Evolutionary conservation across 1,284 basidiomycete genomes (phyloP), one percentile per base, ranked within the genome.

Genomic region (Pisolithus thermaeus): DNA sequence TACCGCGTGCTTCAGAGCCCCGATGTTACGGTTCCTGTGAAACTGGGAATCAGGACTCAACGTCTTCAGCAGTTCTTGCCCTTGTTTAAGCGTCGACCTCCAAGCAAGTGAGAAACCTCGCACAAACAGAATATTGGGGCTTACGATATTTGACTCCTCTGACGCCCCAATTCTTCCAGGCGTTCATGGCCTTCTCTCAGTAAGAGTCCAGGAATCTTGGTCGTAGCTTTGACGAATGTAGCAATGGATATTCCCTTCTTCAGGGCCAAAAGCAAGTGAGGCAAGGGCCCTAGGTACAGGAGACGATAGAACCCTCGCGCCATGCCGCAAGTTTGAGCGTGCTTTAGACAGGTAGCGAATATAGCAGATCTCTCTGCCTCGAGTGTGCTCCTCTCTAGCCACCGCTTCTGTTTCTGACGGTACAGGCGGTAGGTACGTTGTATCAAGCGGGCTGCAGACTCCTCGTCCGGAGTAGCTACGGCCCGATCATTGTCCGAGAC

Each of bases 261-360:
- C 18, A 82, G 66, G 52, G 70, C 77, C 3, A 73, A 61, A 20
- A 79, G 65, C 4, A 78, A 60, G 54, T 73, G 74, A 1, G 80
- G 77, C 4, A 83, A 62, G 6, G 77, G 73, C 1, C 78, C 78
- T 3, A 79, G 66, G 59, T 75, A 78, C 16, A 77, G 61, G 3
- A 66, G 52, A 18, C 71, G 71, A 56, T 81, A 80, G 18, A 53
- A 58, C 8, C 54, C 58, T 23, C 52, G 46, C 8, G 64, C 54
- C 72, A 74, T 74, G 4, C 61, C 56, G 18, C 70, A 67, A 9
- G 56, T 58, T 14, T 52, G 53, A 4, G 69, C 64, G 30, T 68
- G 61, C 35, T 62, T 53, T 22, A 70, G 49, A 53, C 70, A 81
- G 3, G 54, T 52, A 6, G 54, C 23, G 55, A 73, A 77, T 42